phyloP scores from a whole-genome alignment of 208 protist species.

The Trypanosoma mega region DNA sequence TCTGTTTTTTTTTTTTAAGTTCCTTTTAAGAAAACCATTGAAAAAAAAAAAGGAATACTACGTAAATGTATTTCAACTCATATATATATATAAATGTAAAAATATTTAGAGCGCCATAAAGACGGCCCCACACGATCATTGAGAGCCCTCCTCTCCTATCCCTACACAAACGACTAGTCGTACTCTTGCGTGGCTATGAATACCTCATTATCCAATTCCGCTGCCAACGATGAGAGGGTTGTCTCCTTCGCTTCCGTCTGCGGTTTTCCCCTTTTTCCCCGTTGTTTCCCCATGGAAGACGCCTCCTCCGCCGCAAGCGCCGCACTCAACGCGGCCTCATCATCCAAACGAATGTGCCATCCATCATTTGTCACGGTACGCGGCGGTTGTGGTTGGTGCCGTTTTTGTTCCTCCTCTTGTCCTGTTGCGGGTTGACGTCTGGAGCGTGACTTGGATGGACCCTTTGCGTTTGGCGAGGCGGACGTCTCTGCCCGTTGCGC shows the following conservation, averaged over 20 bases:
- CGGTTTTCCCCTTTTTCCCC: background rate
- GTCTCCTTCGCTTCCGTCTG: conserved; percentile 10
- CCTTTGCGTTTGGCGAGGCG: background rate
- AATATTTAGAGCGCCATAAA: background rate
- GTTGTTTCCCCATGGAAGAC: background rate
- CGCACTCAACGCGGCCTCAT: background rate
- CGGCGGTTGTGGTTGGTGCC: conserved; percentile 17
- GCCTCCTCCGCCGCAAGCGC: conserved; percentile 10
- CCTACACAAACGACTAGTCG: conserved; percentile 39
- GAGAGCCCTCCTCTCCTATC: background rate
- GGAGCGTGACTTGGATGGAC: background rate
- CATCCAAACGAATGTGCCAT: conserved; percentile 55
- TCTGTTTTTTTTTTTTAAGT: conserved; percentile 7
- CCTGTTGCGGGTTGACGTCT: background rate
- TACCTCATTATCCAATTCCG: conserved; percentile 58
- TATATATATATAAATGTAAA: conserved; percentile 2
- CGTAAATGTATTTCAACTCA: background rate
- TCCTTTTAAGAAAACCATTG: conserved; percentile 6
- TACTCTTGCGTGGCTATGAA: conserved; percentile 85
- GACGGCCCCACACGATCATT: background rate
- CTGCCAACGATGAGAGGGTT: conserved; percentile 32
- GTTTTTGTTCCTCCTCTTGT: no score
- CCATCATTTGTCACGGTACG: conserved; percentile 61
- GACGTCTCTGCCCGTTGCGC: conserved; percentile 13
- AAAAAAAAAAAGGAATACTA: conserved; percentile 11